Conservation (phyloP, 768 basidiomycete genomes). For the Boletus fagicola region DNA sequence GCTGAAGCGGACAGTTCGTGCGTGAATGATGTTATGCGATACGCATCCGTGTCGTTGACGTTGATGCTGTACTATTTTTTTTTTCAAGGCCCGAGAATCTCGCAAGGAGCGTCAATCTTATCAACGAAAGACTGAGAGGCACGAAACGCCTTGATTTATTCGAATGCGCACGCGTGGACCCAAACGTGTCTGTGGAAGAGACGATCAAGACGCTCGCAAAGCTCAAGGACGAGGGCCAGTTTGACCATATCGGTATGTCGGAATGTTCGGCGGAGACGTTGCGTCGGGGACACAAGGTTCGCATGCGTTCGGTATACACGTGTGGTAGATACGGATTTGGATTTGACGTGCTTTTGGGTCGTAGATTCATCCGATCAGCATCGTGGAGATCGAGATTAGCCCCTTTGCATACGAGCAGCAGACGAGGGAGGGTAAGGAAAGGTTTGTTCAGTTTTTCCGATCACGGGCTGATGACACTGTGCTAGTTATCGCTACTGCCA, state of each 20-base stretch:
- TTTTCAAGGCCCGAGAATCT: slow-evolving; percentile 39
- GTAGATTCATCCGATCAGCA: slow-evolving; percentile 53
- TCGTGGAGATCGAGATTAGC: slow-evolving; percentile 67
- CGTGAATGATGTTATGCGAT: slow-evolving; percentile 2
- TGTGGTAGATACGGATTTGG: background rate
- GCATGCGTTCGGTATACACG: background rate
- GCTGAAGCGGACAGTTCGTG: slow-evolving; percentile 25
- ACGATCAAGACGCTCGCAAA: slow-evolving; percentile 40
- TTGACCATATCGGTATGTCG: slow-evolving; percentile 57
- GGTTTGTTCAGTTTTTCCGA: background rate
- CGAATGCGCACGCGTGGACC: slow-evolving; percentile 49
- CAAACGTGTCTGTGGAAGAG: slow-evolving; percentile 44
- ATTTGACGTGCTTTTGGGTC: background rate
- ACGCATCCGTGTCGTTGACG: slow-evolving; percentile 20
- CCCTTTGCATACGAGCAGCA: slow-evolving; percentile 55
- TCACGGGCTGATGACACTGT: background rate
- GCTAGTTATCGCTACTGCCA: slow-evolving; percentile 49
- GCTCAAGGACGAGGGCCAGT: slow-evolving; percentile 26
- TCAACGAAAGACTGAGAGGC: slow-evolving; percentile 45
- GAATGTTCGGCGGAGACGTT: slow-evolving; percentile 51
- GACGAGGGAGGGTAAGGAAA: slow-evolving; percentile 39
- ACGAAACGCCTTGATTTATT: slow-evolving; percentile 60
- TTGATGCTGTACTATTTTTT: background rate
- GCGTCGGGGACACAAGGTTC: slow-evolving; percentile 32
- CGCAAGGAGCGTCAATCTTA: slow-evolving; percentile 43